Evolutionary conservation across 768 basidiomycete species (phyloP), one percentile per base, ranked within the genome.

Genomic region (Boletus vinaceobasis): DNA sequence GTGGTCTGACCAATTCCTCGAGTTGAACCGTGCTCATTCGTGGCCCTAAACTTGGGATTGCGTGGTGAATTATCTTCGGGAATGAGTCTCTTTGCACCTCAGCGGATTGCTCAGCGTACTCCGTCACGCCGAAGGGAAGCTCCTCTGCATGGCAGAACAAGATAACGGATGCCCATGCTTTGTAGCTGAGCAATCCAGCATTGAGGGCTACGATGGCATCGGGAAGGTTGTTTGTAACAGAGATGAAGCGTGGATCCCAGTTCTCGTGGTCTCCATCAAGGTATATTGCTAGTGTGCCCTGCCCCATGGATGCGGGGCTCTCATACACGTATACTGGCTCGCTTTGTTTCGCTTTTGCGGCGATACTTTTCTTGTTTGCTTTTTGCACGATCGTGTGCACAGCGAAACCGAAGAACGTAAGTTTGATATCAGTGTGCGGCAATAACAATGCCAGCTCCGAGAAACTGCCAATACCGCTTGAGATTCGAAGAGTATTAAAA

Each of bases 361-460:
- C 71, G 44, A 74, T 64, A 40, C 62, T 68, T 40, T 66, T 62
- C 54, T 67, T 66, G 51, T 56, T 68, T 9, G 70, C 69, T 47
- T 68, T 66, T 26, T 70, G 65, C 27, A 73, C 59, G 8, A 76
- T 59, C 5, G 63, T 49, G n/a, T 67, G 51, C 23, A 71, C 69
- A 27, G 65, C 67, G 23, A 56, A 51, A 52, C 78, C 77, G 48
- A 77, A 75, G 52, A 80, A 61, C 36, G 72, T 68, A 17, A 80
- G 65, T 52, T 73, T 72, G 54, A 79, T 67, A 56, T 79, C 77
- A 19, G 76, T 77, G 57, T 78, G 62, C 17, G 77, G 77, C 17
- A 77, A 60, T 36, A 79, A 62, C 23, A 80, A 61, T 5, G 76
- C 79, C 36, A 80, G 61, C 57, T 80, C 78, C 14, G 75, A 73